Evolutionary conservation across 2,329 filamentous ascomycete species (phyloP), one percentile per base, ranked within the genome.

Genomic region (Cadophora sp.): DNA sequence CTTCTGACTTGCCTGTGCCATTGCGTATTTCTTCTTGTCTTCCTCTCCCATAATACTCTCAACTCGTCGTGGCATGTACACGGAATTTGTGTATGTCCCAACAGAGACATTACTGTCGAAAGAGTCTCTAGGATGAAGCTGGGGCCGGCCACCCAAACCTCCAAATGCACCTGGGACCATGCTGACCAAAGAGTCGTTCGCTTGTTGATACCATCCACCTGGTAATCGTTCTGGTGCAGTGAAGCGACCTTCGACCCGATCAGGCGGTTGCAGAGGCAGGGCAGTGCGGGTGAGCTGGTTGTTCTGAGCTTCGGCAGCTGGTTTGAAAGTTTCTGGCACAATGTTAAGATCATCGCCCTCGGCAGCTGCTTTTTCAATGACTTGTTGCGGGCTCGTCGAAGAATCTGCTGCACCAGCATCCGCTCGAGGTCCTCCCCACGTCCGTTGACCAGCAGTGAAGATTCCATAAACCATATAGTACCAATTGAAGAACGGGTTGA

Each of bases 401-500:
- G 85, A 82, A 77, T 96, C 91, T 3, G 94, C 94, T 48, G 89
- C 85, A 36, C 91, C 93, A 0, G 94, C 94, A 79, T 98, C 95
- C 1, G 93, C 94, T 74, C 95, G 87, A 13, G 95, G 96, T 0
- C 95, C 95, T 72, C 95, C 95, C 95, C 96, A 99, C 1, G 95
- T 98, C 71, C 95, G 87, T 78, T 97, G 93, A 22, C 94, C 94
- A 36, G 94, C 62, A 5, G 62, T 68, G 41, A 73, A 74, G 13
- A 73, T 73, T n/a, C 72, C 73, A 53, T 74, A 73, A 4, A 71
- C 71, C 91, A 97, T 97, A 81, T 98, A 98, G 66, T 93, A 87
- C 95, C 95, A 98, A 80, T 98, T 98, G 84, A 97, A 94, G 77
- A 98, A 96, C 0, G 96, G 95, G 76, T 97, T 98, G 70, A 97